Evolutionary conservation across 306 rosid species (phyloP).

Genomic region (Benincasa hispida): DNA sequence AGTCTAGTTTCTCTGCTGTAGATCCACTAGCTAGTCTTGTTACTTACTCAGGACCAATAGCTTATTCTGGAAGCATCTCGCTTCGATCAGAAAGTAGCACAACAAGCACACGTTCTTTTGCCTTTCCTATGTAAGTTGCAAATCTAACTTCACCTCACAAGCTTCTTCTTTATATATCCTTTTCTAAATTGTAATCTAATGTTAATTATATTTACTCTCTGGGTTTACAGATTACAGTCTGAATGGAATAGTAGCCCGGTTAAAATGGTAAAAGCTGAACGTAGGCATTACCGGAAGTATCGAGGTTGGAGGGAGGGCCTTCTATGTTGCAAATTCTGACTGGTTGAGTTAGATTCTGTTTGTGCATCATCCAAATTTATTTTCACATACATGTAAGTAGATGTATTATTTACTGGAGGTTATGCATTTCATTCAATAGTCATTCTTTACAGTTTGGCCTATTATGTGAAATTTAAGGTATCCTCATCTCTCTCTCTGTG

Average conservation of each 20-base stretch:
- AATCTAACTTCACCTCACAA: not conserved
- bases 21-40: constrained; percentile 37
- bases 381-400: constrained; percentile 3
- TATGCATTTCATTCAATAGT: not conserved
- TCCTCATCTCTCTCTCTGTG: not conserved
- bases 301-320: constrained; percentile 53
- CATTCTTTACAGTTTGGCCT: constrained; percentile 6
- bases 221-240: constrained; percentile 49
- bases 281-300: constrained; percentile 32
- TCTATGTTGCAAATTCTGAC: constrained; percentile 86
- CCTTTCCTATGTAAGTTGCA: constrained; percentile 57
- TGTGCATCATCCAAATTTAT: constrained; percentile 4
- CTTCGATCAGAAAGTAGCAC: constrained; percentile 92
- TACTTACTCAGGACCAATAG: constrained; percentile 48
- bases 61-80: constrained; percentile 78
- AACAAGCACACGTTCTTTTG: constrained; percentile 87
- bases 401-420: not conserved
- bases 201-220: not conserved
- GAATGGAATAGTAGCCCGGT: constrained; percentile 90
- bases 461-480: not conserved
- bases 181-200: not conserved
- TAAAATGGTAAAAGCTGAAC: constrained; percentile 74
- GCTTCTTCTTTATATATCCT: not conserved
- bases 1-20: constrained; percentile 41
- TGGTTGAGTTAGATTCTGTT: constrained; percentile 4